phyloP scores from a whole-genome alignment of 306 rosid genomes.

The Trifolium subterraneum region DNA sequence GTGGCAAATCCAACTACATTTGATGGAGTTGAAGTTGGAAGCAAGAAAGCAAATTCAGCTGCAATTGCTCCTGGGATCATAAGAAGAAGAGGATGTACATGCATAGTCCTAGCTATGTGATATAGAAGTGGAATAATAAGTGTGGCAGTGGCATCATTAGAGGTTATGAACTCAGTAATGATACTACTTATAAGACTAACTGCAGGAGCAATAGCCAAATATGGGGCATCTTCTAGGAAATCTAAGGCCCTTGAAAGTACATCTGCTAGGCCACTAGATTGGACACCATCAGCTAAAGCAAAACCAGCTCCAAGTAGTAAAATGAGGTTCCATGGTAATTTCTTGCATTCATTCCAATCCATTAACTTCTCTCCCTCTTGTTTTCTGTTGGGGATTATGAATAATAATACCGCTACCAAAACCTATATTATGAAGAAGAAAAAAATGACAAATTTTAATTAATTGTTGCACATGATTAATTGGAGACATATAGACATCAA shows the following conservation, averaged over 20 bases:
- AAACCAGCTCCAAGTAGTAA: constrained; percentile 82
- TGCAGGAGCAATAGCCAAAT: constrained; percentile 67
- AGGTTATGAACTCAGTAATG: constrained; percentile 73
- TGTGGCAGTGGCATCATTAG: constrained; percentile 82
- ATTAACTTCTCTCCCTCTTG: constrained; percentile 71
- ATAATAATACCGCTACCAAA: constrained; percentile 69
- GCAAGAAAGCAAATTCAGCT: constrained; percentile 69
- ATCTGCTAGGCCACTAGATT: constrained; percentile 69
- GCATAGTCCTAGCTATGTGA: constrained; percentile 72
- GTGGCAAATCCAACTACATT: constrained; percentile 79
- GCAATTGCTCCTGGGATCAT: constrained; percentile 86
- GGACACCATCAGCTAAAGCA: constrained; percentile 83
- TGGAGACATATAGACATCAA: no score
- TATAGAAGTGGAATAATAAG: constrained; percentile 62
- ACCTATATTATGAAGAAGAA: constrained; percentile 51
- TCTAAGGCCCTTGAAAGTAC: constrained; percentile 54
- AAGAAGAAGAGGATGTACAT: constrained; percentile 71
- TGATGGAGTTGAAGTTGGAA: constrained; percentile 82
- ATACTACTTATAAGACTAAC: constrained; percentile 70
- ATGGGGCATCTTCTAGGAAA: constrained; percentile 69
- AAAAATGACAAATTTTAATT: not conserved
- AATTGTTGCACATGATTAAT: no score
- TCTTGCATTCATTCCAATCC: constrained; percentile 94
- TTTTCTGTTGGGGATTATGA: constrained; percentile 83
- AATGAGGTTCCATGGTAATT: constrained; percentile 81